A percentile compares a stretch with the other conserved stretches of the same genome.
These are phyloP conservation scores for Neurospora tetraspora DNA, from an alignment of 495 filamentous ascomycete species.

Conservation along the genomic window DNA sequence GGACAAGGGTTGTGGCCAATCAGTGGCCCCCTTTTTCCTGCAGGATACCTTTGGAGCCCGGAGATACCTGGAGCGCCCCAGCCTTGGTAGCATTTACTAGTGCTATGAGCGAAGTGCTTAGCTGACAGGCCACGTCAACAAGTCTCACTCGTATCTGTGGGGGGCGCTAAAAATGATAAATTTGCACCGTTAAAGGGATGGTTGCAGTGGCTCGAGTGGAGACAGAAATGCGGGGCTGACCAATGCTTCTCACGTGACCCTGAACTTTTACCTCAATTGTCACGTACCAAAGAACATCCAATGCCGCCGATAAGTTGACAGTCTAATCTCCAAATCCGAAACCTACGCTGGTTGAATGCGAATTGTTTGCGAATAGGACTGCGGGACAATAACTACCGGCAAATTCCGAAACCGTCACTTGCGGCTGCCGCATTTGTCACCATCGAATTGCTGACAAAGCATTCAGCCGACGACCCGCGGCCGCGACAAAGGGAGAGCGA, in stretches of 20 bases:
- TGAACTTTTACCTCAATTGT: background rate
- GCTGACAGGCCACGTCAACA: too few relatives aligned
- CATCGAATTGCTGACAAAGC: background rate
- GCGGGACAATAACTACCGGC: background rate
- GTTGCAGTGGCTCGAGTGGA: background rate
- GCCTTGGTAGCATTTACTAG: too few relatives aligned
- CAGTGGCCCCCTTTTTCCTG: too few relatives aligned
- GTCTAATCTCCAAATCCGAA: background rate
- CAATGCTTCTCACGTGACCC: background rate
- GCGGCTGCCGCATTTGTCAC: background rate
- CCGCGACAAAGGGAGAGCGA: background rate
- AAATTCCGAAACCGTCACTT: background rate
- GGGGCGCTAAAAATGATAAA: too few relatives aligned
- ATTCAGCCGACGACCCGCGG: background rate
- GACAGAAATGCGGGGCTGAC: background rate
- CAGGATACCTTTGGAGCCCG: too few relatives aligned
- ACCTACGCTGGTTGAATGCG: background rate
- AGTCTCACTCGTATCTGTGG: too few relatives aligned
- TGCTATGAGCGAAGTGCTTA: too few relatives aligned
- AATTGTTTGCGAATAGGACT: background rate
- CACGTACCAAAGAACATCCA: background rate
- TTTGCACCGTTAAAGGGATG: too few relatives aligned
- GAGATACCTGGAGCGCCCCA: too few relatives aligned
- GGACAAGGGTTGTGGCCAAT: too few relatives aligned
- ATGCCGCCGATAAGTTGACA: background rate